Evolutionary conservation across 2,329 filamentous ascomycete species (phyloP), one percentile per base, ranked within the genome.

Genomic region (Sporothrix protearum): DNA sequence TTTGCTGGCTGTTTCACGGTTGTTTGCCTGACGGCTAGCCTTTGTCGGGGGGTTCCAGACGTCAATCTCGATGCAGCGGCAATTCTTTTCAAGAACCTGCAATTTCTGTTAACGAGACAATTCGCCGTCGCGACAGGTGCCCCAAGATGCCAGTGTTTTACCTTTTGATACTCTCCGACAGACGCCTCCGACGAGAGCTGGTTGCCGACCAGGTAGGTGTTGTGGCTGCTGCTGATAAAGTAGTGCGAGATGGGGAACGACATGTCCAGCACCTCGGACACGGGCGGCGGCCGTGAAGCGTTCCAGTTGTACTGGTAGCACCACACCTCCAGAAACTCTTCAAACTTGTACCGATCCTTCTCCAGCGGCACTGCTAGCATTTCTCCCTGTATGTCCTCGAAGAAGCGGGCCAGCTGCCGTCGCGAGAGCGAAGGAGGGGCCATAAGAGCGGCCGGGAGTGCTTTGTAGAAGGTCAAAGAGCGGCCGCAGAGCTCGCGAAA

Each of bases 161-260:
- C 92, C 78, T 89, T 88, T 76, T 86, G 91, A 81, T 97, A 97
- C 14, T 91, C 89, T 71, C 94, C 89, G 0, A 91, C 88, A 36
- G 91, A 93, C 73, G 92, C 91, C 73, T 89, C 88, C 63, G 93
- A 93, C 73, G 88, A 90, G 53, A 96, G 85, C 80, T 97, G 95
- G 77, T 97, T 94, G 1, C 94, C 94, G 1, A 90, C 90, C 55
- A 97, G 84, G 79, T 97, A 97, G 0, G 94, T 97, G 79, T 97
- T 97, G 83, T 97, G 94, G 78, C 93, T 97, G 75, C 93, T 96
- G 74, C 91, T 97, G 79, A 97, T 94, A 80, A 93, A 97, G 82
- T 97, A 97, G 78, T 96, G 93, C 63, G 91, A 92, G 72, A 97
- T 85, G 3, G 93, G 92, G 69, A 86, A 87, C 0, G 86, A 86